Conservation (phyloP, 345 rosid genomes). For the Eucalyptus albens region DNA sequence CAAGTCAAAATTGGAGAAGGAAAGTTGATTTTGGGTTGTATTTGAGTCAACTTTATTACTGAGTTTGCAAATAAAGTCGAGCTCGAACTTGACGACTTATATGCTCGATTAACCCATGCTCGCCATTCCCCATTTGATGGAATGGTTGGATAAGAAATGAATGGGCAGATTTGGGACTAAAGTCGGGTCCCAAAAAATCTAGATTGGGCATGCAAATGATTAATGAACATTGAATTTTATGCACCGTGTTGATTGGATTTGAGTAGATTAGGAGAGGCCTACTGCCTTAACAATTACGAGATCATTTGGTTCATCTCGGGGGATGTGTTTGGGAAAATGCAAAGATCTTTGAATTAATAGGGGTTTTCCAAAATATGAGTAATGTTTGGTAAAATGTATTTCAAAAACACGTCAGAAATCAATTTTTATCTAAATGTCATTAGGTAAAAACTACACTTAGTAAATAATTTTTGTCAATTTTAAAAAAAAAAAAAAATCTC, state of each 20-base stretch:
- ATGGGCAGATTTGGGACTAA: not conserved
- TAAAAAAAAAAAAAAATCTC: too few relatives aligned
- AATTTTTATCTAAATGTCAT: too few relatives aligned
- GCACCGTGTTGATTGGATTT: fast-evolving
- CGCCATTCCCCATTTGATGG: not conserved
- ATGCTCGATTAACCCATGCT: not conserved
- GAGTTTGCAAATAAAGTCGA: not conserved
- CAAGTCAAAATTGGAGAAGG: not conserved
- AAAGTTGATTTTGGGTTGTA: not conserved
- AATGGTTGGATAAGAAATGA: not conserved
- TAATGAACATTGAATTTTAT: not conserved
- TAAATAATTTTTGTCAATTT: too few relatives aligned
- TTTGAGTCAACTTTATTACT: not conserved
- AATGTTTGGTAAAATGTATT: too few relatives aligned
- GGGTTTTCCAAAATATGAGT: too few relatives aligned
- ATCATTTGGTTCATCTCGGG: too few relatives aligned
- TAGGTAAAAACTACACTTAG: too few relatives aligned
- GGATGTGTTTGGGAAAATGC: too few relatives aligned
- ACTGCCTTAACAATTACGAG: not conserved
- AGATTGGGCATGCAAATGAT: not conserved
- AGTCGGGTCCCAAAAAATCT: not conserved
- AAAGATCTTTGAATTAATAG: too few relatives aligned
- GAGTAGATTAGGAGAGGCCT: not conserved
- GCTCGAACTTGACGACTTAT: not conserved
- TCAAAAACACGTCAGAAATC: too few relatives aligned